A percentile compares a stretch with the other conserved stretches of the same genome.
Conservation (phyloP, 1,284 basidiomycete genomes). For the Agaricales sp. region DNA sequence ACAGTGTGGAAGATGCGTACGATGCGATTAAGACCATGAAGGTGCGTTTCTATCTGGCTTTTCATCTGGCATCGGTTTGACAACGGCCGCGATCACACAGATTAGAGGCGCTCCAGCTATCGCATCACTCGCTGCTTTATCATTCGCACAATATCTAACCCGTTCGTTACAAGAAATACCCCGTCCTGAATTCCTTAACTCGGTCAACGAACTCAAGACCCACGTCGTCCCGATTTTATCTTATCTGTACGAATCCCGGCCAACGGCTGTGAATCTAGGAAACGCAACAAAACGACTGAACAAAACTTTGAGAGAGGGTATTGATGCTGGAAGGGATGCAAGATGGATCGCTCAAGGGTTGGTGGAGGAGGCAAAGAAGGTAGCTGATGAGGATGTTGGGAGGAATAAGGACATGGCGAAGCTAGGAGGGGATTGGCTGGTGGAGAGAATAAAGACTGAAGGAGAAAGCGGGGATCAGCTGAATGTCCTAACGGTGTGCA, state of each 20-base stretch:
- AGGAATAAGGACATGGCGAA: slow-evolving; percentile 77
- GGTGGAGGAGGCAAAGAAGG: slow-evolving; percentile 49
- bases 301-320: slow-evolving; percentile 29
- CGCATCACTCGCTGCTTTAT: slow-evolving; percentile 78
- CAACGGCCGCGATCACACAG: slow-evolving; percentile 30
- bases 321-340: slow-evolving; percentile 30
- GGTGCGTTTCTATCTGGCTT: slow-evolving; percentile 25
- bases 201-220: slow-evolving; percentile 33
- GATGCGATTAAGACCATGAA: slow-evolving; percentile 93
- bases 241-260: slow-evolving; percentile 77
- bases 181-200: slow-evolving; percentile 38
- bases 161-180: slow-evolving; percentile 32
- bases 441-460: slow-evolving; percentile 37
- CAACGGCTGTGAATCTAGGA: slow-evolving; percentile 89
- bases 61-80: slow-evolving; percentile 7
- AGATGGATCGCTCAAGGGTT: slow-evolving; percentile 45
- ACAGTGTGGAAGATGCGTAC: slow-evolving; percentile 70
- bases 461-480: slow-evolving; percentile 42
- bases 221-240: slow-evolving; percentile 52
- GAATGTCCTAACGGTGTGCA: slow-evolving; percentile 90
- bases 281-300: slow-evolving; percentile 70
- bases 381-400: slow-evolving; percentile 78
- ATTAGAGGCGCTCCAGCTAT: slow-evolving; percentile 94
- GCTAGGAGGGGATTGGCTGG: slow-evolving; percentile 78
- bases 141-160: slow-evolving; percentile 56